Conservation (phyloP, 441 rosid genomes). For the Theobroma grandiflorum region DNA sequence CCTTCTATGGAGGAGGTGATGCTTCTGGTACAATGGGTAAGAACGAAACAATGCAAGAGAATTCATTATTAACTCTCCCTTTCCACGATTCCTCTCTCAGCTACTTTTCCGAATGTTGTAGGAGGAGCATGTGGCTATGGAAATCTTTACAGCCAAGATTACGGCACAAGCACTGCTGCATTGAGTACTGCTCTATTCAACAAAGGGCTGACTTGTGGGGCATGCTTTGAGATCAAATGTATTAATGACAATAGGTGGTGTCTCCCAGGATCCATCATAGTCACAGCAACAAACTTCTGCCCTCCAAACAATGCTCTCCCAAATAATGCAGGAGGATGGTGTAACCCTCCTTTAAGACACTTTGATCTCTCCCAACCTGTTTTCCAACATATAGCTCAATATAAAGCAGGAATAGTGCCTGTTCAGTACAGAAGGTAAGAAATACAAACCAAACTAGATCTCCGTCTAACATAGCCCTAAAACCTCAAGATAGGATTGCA, state of each 20-base stretch:
- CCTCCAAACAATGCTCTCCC: conserved; percentile 66
- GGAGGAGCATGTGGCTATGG: conserved; percentile 87
- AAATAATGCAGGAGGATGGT: conserved; percentile 73
- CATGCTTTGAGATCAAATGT: conserved; percentile 67
- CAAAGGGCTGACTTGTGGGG: conserved; percentile 67
- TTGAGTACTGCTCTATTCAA: conserved; percentile 73
- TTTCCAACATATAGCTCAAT: conserved; percentile 61
- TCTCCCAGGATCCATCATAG: conserved; percentile 53
- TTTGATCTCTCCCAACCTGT: conserved; percentile 73
- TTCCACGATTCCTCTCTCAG: not conserved
- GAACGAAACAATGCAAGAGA: conserved; percentile 10
- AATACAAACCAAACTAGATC: not conserved
- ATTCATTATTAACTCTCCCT: not conserved
- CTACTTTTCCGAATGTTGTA: conserved; percentile 20
- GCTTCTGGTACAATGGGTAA: conserved; percentile 81
- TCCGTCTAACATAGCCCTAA: not conserved
- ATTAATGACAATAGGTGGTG: conserved; percentile 63
- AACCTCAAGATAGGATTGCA: not conserved
- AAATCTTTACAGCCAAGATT: conserved; percentile 66
- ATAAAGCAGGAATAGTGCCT: conserved; percentile 71
- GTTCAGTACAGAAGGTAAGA: conserved; percentile 53
- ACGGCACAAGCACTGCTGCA: conserved; percentile 72
- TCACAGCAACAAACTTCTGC: conserved; percentile 81
- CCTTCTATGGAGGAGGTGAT: conserved; percentile 72
- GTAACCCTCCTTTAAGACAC: conserved; percentile 75